These are phyloP conservation scores for Fraxinus platypoda DNA, from an alignment of 305 asterid species.

Conservation along the genomic window DNA sequence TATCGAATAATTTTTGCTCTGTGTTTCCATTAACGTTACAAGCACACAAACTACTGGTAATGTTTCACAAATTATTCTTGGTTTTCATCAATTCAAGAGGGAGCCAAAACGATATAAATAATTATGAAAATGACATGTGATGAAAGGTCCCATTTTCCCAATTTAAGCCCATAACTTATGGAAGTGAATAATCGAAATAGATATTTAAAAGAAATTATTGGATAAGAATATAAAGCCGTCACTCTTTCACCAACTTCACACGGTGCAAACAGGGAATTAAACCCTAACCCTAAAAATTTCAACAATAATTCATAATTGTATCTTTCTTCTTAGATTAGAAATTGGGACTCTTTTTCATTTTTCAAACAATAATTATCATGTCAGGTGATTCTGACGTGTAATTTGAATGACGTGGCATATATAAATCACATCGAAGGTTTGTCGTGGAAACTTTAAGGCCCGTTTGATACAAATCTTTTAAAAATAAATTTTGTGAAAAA, in stretches of 20 bases:
- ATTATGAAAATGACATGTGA: slow-evolving; percentile 32
- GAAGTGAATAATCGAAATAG: slow-evolving; percentile 46
- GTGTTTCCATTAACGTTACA: neutral
- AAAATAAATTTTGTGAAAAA: neutral
- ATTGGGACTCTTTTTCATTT: neutral
- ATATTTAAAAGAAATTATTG: slow-evolving; percentile 47
- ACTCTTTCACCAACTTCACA: slow-evolving; percentile 46
- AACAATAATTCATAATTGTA: slow-evolving; percentile 10
- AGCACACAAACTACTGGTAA: neutral
- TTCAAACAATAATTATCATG: slow-evolving; percentile 18
- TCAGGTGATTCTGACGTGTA: slow-evolving; percentile 21
- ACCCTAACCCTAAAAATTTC: neutral
- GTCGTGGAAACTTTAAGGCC: neutral
- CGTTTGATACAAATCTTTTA: neutral
- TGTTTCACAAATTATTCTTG: neutral
- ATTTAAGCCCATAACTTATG: slow-evolving; percentile 59
- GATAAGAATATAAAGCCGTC: slow-evolving; percentile 46
- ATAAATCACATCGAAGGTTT: slow-evolving; percentile 20
- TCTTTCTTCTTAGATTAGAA: slow-evolving; percentile 22
- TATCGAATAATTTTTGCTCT: neutral
- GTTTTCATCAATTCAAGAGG: slow-evolving; percentile 7
- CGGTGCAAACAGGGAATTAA: slow-evolving; percentile 1
- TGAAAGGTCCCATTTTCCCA: slow-evolving; percentile 28
- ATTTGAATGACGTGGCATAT: neutral
- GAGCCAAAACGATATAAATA: slow-evolving; percentile 15